Conservation (phyloP, 495 filamentous ascomycete species). For the Penicillium cosmopolitanum region DNA sequence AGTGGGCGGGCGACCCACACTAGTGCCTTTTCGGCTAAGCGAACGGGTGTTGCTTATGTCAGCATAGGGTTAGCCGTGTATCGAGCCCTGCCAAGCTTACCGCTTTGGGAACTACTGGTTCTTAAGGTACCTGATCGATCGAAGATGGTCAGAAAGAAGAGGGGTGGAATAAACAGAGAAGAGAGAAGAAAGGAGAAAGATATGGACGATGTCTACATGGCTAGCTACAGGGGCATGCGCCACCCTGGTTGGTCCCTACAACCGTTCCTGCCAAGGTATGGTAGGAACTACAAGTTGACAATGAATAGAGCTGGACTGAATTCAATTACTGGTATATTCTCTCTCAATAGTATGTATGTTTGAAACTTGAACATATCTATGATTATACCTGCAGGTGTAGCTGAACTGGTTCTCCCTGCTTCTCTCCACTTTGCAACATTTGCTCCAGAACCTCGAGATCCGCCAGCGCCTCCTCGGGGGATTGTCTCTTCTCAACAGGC, state of each 20-base stretch:
- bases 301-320: too few species aligned
- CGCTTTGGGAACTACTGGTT: conserved; percentile 14
- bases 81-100: conserved; percentile 35
- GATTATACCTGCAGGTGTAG: conserved; percentile 34
- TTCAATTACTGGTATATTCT: too few species aligned
- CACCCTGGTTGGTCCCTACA: too few species aligned
- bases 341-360: too few species aligned
- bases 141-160: too few species aligned
- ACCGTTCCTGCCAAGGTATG: too few species aligned
- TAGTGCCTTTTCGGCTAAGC: conserved; percentile 49
- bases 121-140: too few species aligned
- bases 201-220: too few species aligned
- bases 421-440: conserved; percentile 65
- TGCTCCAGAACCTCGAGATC: conserved; percentile 73
- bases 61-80: conserved; percentile 26
- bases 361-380: not conserved
- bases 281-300: too few species aligned
- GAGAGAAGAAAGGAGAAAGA: too few species aligned
- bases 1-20: conserved; percentile 41
- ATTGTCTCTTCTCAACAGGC: conserved; percentile 57
- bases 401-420: conserved; percentile 46
- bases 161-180: too few species aligned
- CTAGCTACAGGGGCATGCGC: too few species aligned
- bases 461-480: conserved; percentile 66
- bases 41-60: conserved; percentile 32